Base-by-base conservation (phyloP, 2,329 filamentous ascomycete species). In the Talaromyces sp. region DNA sequence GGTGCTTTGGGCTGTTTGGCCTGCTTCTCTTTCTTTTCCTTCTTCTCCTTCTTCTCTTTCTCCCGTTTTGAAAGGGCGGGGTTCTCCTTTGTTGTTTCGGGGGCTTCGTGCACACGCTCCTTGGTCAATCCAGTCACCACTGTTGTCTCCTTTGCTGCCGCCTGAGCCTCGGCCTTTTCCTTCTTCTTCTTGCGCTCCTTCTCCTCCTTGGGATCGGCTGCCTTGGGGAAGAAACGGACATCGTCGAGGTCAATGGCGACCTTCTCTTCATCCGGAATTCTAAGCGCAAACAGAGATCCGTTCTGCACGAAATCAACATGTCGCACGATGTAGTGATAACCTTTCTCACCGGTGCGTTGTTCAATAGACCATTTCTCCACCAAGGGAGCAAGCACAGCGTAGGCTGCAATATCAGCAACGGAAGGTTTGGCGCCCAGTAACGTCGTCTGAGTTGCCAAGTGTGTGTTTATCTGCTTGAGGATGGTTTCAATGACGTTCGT, bases 151-250 rank as follows among this genome's bases (percentile, higher is more conserved):
- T 79, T 77, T 58, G 78, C 73, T 55, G 60, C 40, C 43, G 61
- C 22, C 39, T 69, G 61, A 43, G 71, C 78, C 31, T 77, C 78
- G 15, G 79, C 79, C 81, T 96, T 96, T 78, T 96, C 91, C 81
- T 95, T 96, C 87, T 95, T 96, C 87, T 96, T 97, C 76, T 93
- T 84, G 50, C 88, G 86, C 82, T 97, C 92, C 81, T 97, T 97
- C 81, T 97, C 93, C 58, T 91, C 91, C 81, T 95, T 96, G 67
- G 89, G 85, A 65, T 96, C 91, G 62, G 93, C 85, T 19, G 89
- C 89, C 66, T 93, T 93, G 78, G 94, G 93, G 67, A 92, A 87
- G 73, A 91, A 92, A 63, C 90, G 82, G 60, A 97, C 84, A 66
- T 92, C 88, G 67, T 91, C 86, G 53, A 84, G 78, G 73, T 97